These are phyloP conservation scores for Cephalotrichum gorgonifer DNA, from an alignment of 2,329 filamentous ascomycete genomes.

Conservation along the genomic window DNA sequence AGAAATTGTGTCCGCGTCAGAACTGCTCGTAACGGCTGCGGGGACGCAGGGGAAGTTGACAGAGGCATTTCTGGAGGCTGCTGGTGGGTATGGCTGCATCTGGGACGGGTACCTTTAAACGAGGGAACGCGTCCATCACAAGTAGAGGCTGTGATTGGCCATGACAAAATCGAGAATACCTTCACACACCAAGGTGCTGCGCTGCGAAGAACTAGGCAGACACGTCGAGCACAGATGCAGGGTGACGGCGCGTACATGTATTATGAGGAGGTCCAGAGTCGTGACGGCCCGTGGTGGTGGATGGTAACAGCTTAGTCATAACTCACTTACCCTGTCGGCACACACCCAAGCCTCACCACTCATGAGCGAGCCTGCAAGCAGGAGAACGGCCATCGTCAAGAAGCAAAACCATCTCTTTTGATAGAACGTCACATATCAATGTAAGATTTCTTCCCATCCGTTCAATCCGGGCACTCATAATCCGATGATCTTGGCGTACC, in stretches of 20 bases:
- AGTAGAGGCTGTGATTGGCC: background rate
- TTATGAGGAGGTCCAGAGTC: background rate
- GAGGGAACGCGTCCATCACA: background rate
- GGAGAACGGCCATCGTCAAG: background rate
- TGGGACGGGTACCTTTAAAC: background rate
- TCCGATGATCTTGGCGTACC: no score
- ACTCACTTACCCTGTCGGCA: background rate
- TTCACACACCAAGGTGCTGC: background rate
- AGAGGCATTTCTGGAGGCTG: background rate
- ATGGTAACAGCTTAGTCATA: background rate
- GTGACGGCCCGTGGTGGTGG: background rate
- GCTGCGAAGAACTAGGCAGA: background rate
- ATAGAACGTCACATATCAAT: background rate
- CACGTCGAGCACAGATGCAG: background rate
- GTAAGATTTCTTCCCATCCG: background rate
- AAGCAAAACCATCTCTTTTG: background rate
- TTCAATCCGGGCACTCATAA: no score
- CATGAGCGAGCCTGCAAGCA: background rate
- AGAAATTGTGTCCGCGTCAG: background rate
- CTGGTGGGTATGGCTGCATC: background rate
- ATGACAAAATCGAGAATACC: background rate
- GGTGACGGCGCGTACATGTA: background rate
- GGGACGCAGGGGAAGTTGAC: background rate
- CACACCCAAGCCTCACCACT: background rate
- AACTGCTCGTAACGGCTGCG: background rate